Base-by-base conservation (phyloP, 257 asterid genomes). In the Nemophila menziesii region DNA sequence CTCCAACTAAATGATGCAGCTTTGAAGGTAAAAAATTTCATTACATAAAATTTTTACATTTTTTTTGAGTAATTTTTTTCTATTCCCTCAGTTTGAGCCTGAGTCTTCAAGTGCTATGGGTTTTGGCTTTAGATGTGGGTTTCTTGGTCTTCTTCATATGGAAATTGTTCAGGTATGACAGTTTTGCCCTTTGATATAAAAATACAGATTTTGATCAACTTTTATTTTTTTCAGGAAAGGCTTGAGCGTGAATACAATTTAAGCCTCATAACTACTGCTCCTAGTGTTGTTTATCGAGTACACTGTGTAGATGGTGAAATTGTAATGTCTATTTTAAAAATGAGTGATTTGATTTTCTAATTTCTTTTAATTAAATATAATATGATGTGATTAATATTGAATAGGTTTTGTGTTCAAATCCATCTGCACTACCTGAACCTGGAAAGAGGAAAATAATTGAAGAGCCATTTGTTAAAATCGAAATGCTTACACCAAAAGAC, bases 61-160 rank as follows among this genome's bases (percentile, higher is more conserved):
- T 24, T 4, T 24, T 24, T 24, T 24, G 33, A 24, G 9, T 9
- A 24, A 9, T 24, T 24, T 24, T 24, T 4, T 4, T 4, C 33
- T 24, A 24, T 4, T 24, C 33, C 33, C 33, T 24, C 76, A 81
- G 94, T 90, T 81, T 66, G 98, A 90, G 56, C 86, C 98, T 3
- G 98, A 85, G 78, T 74, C 93, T 56, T 90, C 98, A 46, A 81
- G 75, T 71, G 98, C 98, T 48, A 90, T 90, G 98, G 98, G 98
- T 44, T 90, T 90, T 76, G 98, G 98, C 57, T 90, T 90, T 60
- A 74, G 98, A 72, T 90, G 98, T 65, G 96, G 98, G 44, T 90
- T 84, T 70, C 81, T 90, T 49, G 98, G 98, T 56, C 93, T 85
- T 65, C 98, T 90, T 49, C 98, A 90, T 60, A 78, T 90, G 98